Evolutionary conservation across 106 monocot genomes (phyloP).

Genomic region (Dendrobium officinale): DNA sequence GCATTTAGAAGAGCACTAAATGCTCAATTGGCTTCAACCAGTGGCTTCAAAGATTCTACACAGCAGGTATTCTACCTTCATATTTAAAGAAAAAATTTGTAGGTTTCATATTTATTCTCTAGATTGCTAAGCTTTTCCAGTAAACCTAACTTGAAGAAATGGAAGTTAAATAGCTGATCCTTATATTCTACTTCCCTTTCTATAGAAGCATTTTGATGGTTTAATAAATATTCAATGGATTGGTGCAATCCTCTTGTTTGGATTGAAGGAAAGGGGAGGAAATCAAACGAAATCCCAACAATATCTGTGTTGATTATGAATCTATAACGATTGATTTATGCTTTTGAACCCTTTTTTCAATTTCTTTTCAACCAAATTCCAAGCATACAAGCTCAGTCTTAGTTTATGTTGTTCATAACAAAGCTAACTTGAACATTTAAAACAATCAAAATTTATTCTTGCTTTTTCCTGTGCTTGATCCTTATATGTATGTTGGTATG

Average conservation of each 20-base stretch:
- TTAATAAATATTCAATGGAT: not conserved
- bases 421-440: not conserved
- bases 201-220: not conserved
- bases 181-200: not conserved
- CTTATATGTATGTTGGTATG: too few species aligned
- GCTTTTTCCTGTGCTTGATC: too few species aligned
- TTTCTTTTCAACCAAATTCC: not conserved
- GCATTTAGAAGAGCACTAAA: constrained; percentile 35
- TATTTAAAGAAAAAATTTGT: not conserved
- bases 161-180: not conserved
- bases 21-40: constrained; percentile 22
- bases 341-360: not conserved
- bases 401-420: not conserved
- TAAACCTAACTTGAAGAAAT: too few species aligned
- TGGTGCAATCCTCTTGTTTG: not conserved
- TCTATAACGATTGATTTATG: not conserved
- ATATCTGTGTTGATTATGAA: not conserved
- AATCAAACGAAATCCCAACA: not conserved
- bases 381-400: not conserved
- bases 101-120: not conserved
- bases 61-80: constrained; percentile 19
- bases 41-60: constrained; percentile 28
- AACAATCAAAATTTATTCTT: too few species aligned
- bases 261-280: not conserved
- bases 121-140: not conserved